Evolutionary conservation across 345 rosid genomes (phyloP).

Genomic region (Ceriops decandra): DNA sequence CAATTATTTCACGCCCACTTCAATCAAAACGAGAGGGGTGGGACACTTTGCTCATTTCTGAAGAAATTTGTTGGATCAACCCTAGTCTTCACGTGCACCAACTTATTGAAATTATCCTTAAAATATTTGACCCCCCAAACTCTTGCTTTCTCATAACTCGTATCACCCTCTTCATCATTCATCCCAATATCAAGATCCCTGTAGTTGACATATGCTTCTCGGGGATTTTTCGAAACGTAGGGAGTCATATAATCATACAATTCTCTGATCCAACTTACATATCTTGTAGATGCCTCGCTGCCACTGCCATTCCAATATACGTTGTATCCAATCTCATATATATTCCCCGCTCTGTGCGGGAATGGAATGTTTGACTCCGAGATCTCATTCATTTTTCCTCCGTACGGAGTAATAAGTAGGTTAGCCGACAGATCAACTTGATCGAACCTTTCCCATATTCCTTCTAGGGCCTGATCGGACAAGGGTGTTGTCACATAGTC

Average conservation of each 20-base stretch:
- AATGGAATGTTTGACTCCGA: conserved; percentile 5
- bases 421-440: background rate
- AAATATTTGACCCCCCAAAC: background rate
- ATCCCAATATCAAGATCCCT: conserved; percentile 14
- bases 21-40: background rate
- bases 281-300: background rate
- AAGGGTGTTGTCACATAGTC: conserved; percentile 8
- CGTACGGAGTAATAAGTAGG: background rate
- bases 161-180: background rate
- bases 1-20: too few species aligned
- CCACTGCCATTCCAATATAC: conserved; percentile 4
- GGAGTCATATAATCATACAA: conserved; percentile 12
- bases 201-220: conserved; percentile 12
- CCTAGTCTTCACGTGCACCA: background rate
- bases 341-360: conserved; percentile 14
- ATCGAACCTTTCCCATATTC: background rate
- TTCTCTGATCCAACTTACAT: conserved; percentile 1
- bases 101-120: background rate
- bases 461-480: background rate
- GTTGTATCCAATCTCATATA: conserved; percentile 1
- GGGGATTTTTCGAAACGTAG: conserved; percentile 13
- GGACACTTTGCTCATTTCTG: conserved; percentile 2
- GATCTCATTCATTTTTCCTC: conserved; percentile 22
- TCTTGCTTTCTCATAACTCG: background rate
- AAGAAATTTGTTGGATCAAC: conserved; percentile 10